Percentiles rank a stretch among this genome's conserved stretches.
Conservation (phyloP, 2,329 filamentous ascomycete genomes). For the Blastomyces gilchristii region DNA sequence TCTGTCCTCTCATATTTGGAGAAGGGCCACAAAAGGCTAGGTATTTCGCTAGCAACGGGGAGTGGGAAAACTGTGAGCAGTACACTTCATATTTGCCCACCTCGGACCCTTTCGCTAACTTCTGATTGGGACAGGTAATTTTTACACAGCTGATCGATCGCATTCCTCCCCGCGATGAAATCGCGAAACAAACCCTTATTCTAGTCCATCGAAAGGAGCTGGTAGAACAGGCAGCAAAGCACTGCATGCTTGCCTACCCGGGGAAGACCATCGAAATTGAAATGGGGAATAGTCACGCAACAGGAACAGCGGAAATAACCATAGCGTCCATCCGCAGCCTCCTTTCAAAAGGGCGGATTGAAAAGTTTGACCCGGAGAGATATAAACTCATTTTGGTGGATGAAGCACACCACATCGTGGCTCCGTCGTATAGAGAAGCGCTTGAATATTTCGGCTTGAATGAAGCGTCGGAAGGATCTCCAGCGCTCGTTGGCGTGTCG, state of each 20-base stretch:
- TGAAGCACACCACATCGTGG: slow-evolving; percentile 93
- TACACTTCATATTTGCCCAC: neutral
- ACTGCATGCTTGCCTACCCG: slow-evolving; percentile 74
- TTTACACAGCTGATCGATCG: slow-evolving; percentile 91
- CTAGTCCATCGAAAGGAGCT: slow-evolving; percentile 86
- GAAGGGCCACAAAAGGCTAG: slow-evolving; percentile 65
- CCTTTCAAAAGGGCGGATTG: slow-evolving; percentile 61
- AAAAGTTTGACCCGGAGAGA: slow-evolving; percentile 64
- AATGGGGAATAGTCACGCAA: slow-evolving; percentile 70
- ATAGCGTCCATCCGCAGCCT: slow-evolving; percentile 85
- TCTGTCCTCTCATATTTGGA: slow-evolving; percentile 61
- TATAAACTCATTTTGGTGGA: slow-evolving; percentile 94
- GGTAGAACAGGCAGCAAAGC: slow-evolving; percentile 82
- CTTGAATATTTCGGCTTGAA: slow-evolving; percentile 69
- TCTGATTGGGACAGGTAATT: slow-evolving; percentile 53
- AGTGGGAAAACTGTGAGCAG: slow-evolving; percentile 69
- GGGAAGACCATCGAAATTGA: slow-evolving; percentile 76
- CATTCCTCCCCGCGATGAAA: slow-evolving; percentile 46
- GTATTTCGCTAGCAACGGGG: slow-evolving; percentile 77
- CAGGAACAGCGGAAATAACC: slow-evolving; percentile 79
- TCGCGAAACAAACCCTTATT: slow-evolving; percentile 71
- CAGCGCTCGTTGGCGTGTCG: slow-evolving; percentile 78
- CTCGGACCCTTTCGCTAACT: slow-evolving; percentile 7
- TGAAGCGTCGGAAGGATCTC: slow-evolving; percentile 40
- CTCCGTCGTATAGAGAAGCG: slow-evolving; percentile 63